Base-by-base conservation (phyloP, 495 filamentous ascomycete species). In the Annulohypoxylon stygium region DNA sequence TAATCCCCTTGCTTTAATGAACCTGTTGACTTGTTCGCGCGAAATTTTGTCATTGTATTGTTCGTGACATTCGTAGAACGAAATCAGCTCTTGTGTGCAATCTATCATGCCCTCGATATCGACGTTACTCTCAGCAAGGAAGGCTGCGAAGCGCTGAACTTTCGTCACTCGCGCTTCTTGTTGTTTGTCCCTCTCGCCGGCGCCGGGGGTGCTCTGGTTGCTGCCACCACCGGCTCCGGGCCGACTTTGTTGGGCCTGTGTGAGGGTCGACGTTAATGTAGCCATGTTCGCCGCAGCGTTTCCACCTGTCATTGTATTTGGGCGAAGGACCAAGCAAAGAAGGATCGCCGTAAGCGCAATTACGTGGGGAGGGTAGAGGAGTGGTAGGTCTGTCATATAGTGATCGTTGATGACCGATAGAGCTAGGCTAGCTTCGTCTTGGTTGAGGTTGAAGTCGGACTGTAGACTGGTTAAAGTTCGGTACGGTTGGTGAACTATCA, bases 401-500 rank as follows among this genome's bases (percentile, higher is more conserved):
- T 94, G 93, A 79, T 99, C 96, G 81, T 98, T 98, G 83, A 99
- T 93, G 69, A 98, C 89, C 4, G 89, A 92, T 88, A 92, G 93
- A 43, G 94, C 92, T 14, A 95, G 87, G 50, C 87, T 86, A 48
- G 86, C 83, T 77, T 99, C 97, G 65, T 98, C 97, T 53, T 87
- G 87, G 55, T 86, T 89, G 18, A 99, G 86, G 23, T 82, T 81
- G 64, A 98, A 88, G 25, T 90, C 87, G 57, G 81, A 79, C 74
- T 93, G 91, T 34, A 98, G 86, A 57, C 90, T 88, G 36, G 88
- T 88, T 62, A 99, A 84, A 51, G 90, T 95, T 53, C 95, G 93
- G 80, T 99, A 99, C n/a, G 96, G 96, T 78, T 98, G 95, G 79
- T 98, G 95, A 12, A 97, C 84, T 78, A 99, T 98, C 69, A 99